Conservation (phyloP, 2,329 filamentous ascomycete genomes). For the Xylaria sp. region DNA sequence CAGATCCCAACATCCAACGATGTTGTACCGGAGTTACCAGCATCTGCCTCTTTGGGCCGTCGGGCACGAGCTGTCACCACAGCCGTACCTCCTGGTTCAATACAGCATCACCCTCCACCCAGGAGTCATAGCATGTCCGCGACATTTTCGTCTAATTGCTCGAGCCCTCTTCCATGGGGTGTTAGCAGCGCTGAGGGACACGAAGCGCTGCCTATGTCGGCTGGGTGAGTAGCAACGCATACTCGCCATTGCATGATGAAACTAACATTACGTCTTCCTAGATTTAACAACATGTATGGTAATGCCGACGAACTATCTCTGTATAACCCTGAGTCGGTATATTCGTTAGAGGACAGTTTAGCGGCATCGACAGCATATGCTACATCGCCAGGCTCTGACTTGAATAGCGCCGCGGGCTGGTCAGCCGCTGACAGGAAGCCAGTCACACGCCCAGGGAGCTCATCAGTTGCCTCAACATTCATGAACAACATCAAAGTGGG, state of each 20-base stretch:
- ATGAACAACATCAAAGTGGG: constrained; percentile 26
- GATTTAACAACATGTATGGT: constrained; percentile 45
- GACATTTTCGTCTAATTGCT: constrained; percentile 43
- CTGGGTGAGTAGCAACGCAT: constrained; percentile 37
- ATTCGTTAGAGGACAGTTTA: constrained; percentile 45
- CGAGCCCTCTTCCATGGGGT: constrained; percentile 46
- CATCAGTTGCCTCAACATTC: constrained; percentile 41
- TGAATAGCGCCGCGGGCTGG: constrained; percentile 45
- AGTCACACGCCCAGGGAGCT: constrained; percentile 39
- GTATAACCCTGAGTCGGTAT: constrained; percentile 46
- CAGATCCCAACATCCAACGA: constrained; percentile 43
- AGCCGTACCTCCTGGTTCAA: constrained; percentile 38
- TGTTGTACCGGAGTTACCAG: constrained; percentile 43
- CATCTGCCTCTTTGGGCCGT: constrained; percentile 37
- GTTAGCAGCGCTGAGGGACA: constrained; percentile 40
- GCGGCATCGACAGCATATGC: constrained; percentile 44
- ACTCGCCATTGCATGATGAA: neutral
- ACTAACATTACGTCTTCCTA: constrained; percentile 27
- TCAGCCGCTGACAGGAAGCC: constrained; percentile 42
- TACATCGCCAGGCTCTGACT: constrained; percentile 45
- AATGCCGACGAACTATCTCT: constrained; percentile 45
- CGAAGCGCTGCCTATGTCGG: constrained; percentile 44
- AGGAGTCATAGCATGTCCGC: constrained; percentile 49
- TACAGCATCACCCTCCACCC: constrained; percentile 38
- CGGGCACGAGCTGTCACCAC: constrained; percentile 45